These are phyloP conservation scores for Cyberlindnera meyerae DNA, from an alignment of 805 yeast genomes.

Conservation along the genomic window DNA sequence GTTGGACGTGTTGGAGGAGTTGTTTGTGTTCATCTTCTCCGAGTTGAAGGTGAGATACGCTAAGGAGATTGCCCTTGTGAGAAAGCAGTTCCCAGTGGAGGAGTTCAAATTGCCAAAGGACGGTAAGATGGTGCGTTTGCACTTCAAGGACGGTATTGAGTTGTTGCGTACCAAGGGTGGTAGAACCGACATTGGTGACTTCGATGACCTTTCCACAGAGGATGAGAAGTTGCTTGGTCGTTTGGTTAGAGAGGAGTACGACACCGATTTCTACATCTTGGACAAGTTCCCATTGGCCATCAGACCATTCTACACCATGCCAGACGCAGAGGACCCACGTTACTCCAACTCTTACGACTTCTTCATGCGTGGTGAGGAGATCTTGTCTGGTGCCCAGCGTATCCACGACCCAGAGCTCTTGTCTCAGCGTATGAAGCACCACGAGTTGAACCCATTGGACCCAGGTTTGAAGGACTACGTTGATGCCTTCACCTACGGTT, in stretches of 20 bases:
- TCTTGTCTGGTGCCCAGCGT: constrained; percentile 99
- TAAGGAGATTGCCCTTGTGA: constrained; percentile 80
- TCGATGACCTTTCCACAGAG: constrained; percentile 88
- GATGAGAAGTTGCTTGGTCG: constrained; percentile 92
- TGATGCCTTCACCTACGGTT: constrained; percentile 89
- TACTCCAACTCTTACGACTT: constrained; percentile 98
- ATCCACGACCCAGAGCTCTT: constrained; percentile 88
- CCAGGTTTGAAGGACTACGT: constrained; percentile 89
- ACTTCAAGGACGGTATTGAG: constrained; percentile 86
- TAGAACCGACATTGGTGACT: constrained; percentile 67
- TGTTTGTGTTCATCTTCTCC: constrained; percentile 84
- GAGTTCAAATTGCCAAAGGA: constrained; percentile 92
- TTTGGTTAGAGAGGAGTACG: constrained; percentile 86
- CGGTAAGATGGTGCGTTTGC: constrained; percentile 88
- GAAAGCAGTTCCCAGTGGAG: constrained; percentile 95
- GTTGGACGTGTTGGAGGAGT: constrained; percentile 52
- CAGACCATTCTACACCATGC: constrained; percentile 99
- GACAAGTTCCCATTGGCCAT: constrained; percentile 97
- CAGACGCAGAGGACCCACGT: constrained; percentile 85
- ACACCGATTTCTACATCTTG: constrained; percentile 95
- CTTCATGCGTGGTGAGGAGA: constrained; percentile 99
- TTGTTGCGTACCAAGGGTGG: constrained; percentile 85
- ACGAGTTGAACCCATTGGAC: constrained; percentile 72
- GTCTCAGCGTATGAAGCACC: constrained; percentile 73
- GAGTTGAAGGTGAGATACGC: constrained; percentile 77